phyloP scores from a whole-genome alignment of 441 rosid genomes.

The Dalechampia spathulata region DNA sequence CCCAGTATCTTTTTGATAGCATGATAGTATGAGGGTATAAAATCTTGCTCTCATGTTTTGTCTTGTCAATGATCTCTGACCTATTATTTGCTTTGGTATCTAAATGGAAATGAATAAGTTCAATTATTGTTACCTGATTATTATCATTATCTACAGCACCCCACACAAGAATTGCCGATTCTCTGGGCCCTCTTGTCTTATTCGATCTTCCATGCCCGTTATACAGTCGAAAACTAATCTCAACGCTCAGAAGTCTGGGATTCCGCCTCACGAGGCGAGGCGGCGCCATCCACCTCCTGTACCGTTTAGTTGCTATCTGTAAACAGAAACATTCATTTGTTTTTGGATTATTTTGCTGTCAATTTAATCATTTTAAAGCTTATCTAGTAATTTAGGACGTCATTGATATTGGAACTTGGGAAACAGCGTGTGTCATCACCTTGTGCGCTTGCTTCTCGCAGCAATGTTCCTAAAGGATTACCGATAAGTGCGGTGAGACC shows the following conservation, averaged over 20 bases:
- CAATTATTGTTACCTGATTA: conserved; percentile 1
- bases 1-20: background rate
- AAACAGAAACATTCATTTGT: background rate
- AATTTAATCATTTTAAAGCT: background rate
- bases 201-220: background rate
- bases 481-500: conserved; percentile 13
- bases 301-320: conserved; percentile 9
- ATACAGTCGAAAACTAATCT: background rate
- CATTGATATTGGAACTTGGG: conserved; percentile 24
- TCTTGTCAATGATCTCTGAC: background rate
- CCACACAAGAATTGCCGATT: conserved; percentile 1
- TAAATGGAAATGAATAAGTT: conserved; percentile 1
- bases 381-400: conserved; percentile 9
- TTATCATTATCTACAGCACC: background rate
- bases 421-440: conserved; percentile 2
- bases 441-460: conserved; percentile 10
- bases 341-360: background rate
- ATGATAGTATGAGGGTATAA: background rate
- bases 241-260: background rate
- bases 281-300: conserved; percentile 8
- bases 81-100: background rate
- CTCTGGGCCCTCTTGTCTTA: conserved; percentile 3
- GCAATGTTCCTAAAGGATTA: conserved; percentile 16
- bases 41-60: conserved; percentile 3
- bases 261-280: conserved; percentile 13